Percentiles rank a stretch among this genome's conserved stretches.
phyloP scores from a whole-genome alignment of 2,329 filamentous ascomycete species.

The Aspergillus candidus region DNA sequence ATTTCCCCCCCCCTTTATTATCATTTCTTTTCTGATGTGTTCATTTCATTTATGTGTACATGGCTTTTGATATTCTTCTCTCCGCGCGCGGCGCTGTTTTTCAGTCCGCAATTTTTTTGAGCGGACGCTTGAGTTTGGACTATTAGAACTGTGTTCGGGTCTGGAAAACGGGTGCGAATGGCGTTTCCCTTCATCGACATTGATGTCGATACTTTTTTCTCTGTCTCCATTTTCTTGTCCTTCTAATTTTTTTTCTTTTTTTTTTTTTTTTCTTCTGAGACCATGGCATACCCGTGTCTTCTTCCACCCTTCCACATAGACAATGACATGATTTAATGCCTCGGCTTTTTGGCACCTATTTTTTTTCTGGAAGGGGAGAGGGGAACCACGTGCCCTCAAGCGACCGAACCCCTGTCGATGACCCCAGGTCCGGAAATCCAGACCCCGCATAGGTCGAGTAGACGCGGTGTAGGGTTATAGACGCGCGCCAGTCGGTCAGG shows the following conservation, averaged over 20 bases:
- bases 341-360: not conserved
- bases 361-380: conserved; percentile 1
- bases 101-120: conserved; percentile 20
- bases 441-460: conserved; percentile 6
- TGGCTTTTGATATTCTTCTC: conserved; percentile 36
- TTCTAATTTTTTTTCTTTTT: conserved; percentile 16
- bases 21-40: conserved; percentile 16
- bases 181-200: conserved; percentile 33
- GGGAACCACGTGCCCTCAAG: conserved; percentile 6
- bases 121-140: conserved; percentile 32
- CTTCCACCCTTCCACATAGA: not conserved
- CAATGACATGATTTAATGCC: not conserved
- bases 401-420: conserved; percentile 1
- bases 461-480: conserved; percentile 1
- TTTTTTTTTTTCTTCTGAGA: conserved; percentile 25
- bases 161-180: conserved; percentile 40
- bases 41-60: conserved; percentile 27
- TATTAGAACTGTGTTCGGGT: conserved; percentile 40
- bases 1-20: conserved; percentile 22
- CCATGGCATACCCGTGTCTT: conserved; percentile 22
- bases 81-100: conserved; percentile 21
- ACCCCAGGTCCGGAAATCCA: not conserved
- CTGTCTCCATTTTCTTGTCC: conserved; percentile 14
- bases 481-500: conserved; percentile 20
- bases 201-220: conserved; percentile 28